These are phyloP conservation scores for Solanum verrucosum DNA, from an alignment of 257 asterid species.

Conservation along the genomic window DNA sequence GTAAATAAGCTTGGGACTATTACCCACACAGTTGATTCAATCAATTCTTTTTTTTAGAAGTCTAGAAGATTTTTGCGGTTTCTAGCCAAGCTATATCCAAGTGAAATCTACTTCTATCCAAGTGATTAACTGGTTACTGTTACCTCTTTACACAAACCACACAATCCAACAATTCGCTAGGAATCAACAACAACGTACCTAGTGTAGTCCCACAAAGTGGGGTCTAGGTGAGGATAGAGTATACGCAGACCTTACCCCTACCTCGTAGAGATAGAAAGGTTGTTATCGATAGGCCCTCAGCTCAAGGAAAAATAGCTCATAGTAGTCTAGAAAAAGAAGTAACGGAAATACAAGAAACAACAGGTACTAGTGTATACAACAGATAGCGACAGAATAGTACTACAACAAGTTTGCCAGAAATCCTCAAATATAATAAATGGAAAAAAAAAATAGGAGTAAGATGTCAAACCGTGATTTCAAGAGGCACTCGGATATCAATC, in stretches of 20 bases:
- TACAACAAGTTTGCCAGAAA: background rate
- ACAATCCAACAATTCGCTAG: background rate
- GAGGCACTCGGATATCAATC: slow-evolving; percentile 21
- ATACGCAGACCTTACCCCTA: background rate
- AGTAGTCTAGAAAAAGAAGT: background rate
- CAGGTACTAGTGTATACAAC: no score
- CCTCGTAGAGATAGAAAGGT: background rate
- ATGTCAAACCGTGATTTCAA: slow-evolving; percentile 33
- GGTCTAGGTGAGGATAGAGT: background rate
- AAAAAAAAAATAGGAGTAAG: background rate
- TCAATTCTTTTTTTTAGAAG: background rate
- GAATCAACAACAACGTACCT: background rate
- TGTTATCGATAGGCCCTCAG: background rate
- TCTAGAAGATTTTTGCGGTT: background rate
- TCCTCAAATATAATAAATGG: background rate
- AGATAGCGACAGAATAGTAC: background rate
- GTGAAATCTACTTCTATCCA: background rate
- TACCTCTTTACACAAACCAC: background rate
- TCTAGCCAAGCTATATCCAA: background rate
- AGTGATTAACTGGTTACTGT: background rate
- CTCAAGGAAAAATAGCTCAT: background rate
- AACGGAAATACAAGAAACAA: no score
- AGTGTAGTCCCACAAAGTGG: background rate
- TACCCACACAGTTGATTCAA: background rate
- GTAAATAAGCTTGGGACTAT: background rate